phyloP scores from a whole-genome alignment of 2,329 filamentous ascomycete genomes.

The Lachnellula hyalina region DNA sequence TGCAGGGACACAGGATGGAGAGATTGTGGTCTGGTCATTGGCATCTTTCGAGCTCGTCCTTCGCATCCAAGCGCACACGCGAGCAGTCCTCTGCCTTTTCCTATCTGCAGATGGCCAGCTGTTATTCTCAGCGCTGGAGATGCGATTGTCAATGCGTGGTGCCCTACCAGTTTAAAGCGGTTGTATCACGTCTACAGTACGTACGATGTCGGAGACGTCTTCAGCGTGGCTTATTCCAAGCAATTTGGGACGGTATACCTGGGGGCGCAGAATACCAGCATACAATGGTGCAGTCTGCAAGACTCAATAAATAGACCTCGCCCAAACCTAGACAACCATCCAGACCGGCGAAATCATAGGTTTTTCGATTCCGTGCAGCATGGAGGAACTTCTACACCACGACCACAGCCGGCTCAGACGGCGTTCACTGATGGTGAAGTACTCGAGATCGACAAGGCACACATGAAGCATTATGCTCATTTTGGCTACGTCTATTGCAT shows the following conservation, averaged over 20 bases:
- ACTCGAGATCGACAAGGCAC: slow-evolving; percentile 74
- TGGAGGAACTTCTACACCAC: slow-evolving; percentile 70
- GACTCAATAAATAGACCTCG: slow-evolving; percentile 55
- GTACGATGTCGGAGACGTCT: slow-evolving; percentile 93
- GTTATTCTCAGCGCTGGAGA: slow-evolving; percentile 93
- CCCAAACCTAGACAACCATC: slow-evolving; percentile 63
- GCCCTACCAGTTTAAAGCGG: slow-evolving; percentile 66
- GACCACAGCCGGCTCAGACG: slow-evolving; percentile 44
- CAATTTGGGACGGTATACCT: slow-evolving; percentile 79
- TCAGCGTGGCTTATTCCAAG: slow-evolving; percentile 85
- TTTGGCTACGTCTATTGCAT: slow-evolving; percentile 96
- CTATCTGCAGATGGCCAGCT: slow-evolving; percentile 68
- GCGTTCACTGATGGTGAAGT: slow-evolving; percentile 54
- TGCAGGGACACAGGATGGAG: slow-evolving; percentile 87
- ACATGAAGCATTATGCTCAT: slow-evolving; percentile 85
- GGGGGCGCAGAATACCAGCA: slow-evolving; percentile 88
- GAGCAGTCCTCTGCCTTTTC: slow-evolving; percentile 81
- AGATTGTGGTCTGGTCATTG: slow-evolving; percentile 88
- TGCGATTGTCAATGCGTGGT: slow-evolving; percentile 92
- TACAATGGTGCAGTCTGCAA: slow-evolving; percentile 83
- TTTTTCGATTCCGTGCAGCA: slow-evolving; percentile 95
- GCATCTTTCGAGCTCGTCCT: slow-evolving; percentile 77
- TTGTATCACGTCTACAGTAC: slow-evolving; percentile 88
- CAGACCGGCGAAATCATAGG: slow-evolving; percentile 70
- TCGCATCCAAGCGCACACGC: slow-evolving; percentile 81